These are phyloP conservation scores for Noccaea caerulescens DNA, from an alignment of 345 rosid species.

Conservation along the genomic window DNA sequence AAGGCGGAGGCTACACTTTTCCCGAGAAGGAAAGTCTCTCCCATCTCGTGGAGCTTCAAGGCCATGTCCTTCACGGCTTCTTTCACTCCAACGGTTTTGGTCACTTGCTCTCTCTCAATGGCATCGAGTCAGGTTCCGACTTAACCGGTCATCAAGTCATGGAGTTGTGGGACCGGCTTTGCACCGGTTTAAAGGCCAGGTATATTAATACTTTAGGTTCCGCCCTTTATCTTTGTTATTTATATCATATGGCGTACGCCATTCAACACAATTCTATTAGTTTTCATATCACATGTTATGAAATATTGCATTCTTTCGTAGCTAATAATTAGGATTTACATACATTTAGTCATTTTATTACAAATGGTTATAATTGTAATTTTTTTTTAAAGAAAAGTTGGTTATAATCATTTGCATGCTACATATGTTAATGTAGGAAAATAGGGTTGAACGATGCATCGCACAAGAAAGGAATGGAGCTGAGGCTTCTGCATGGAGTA, in stretches of 20 bases:
- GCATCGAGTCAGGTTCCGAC: slow-evolving; percentile 69
- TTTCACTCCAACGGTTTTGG: slow-evolving; percentile 92
- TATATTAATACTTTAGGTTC: slow-evolving; percentile 28
- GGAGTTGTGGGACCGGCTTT: slow-evolving; percentile 91
- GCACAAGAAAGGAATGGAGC: slow-evolving; percentile 74
- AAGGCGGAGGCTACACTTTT: slow-evolving; percentile 34
- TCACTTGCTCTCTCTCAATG: slow-evolving; percentile 76
- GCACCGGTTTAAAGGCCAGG: slow-evolving; percentile 81
- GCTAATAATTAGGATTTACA: neutral
- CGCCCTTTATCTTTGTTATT: too few species aligned
- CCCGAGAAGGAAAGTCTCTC: slow-evolving; percentile 48
- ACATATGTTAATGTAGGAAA: slow-evolving; percentile 54
- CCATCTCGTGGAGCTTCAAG: slow-evolving; percentile 55
- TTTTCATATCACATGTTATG: neutral
- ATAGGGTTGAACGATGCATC: slow-evolving; percentile 77
- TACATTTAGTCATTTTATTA: neutral
- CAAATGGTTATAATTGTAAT: neutral
- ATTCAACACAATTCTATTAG: neutral
- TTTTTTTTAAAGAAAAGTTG: neutral
- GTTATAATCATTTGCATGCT: neutral
- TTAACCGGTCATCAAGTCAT: slow-evolving; percentile 75
- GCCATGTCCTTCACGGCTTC: slow-evolving; percentile 76
- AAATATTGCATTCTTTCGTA: neutral
- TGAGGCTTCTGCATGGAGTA: slow-evolving; percentile 72
- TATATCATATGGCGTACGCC: slow-evolving; percentile 10